Percentiles rank a stretch among this genome's conserved stretches.
These are phyloP conservation scores for Calycina herbarum DNA, from an alignment of 2,329 filamentous ascomycete species.

Conservation along the genomic window DNA sequence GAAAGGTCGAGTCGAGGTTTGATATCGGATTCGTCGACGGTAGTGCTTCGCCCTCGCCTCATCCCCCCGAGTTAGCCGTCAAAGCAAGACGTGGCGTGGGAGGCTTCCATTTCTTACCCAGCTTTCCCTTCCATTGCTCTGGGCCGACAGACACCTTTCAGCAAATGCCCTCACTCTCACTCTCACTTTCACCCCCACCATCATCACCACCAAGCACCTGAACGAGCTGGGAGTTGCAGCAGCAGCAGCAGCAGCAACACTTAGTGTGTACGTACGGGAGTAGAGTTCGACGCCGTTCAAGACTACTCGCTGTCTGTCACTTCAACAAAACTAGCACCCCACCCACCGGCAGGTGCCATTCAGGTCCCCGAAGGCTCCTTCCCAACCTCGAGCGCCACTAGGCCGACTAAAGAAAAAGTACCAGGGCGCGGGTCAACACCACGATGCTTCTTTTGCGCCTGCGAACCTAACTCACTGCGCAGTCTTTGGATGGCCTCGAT, in stretches of 20 bases:
- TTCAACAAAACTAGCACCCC: no score
- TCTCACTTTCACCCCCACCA: not conserved
- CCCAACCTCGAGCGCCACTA: no score
- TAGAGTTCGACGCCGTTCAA: no score
- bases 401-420: not conserved
- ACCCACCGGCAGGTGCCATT: no score
- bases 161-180: not conserved
- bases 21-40: not conserved
- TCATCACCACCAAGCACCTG: no score
- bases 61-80: not conserved
- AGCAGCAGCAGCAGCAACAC: no score
- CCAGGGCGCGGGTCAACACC: not conserved
- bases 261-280: no score
- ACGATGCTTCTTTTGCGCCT: not conserved
- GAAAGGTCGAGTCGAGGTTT: not conserved
- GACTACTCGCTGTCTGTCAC: no score
- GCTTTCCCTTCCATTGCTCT: not conserved
- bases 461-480: not conserved
- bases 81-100: not conserved
- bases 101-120: not conserved
- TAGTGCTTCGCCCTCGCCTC: slow-evolving; percentile 3
- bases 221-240: no score
- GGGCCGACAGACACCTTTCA: not conserved
- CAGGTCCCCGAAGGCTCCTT: no score
- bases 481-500: not conserved